Percentiles rank a stretch among this genome's conserved stretches.
Conservation (phyloP, 495 filamentous ascomycete genomes). For the Aspergillus sclerotioniger region DNA sequence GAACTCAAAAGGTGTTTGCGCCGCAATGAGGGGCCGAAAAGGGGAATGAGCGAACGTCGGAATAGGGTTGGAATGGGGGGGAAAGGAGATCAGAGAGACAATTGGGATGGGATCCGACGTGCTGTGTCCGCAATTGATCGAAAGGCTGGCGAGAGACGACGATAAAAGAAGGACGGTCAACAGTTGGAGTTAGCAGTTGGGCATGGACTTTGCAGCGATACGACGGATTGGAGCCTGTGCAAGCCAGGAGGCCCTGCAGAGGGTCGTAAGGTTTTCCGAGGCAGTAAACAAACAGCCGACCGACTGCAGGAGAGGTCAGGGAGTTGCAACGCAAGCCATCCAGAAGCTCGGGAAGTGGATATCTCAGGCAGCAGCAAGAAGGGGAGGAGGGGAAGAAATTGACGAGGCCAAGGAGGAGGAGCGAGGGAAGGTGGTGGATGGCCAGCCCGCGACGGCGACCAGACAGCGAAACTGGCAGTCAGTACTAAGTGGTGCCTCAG, state of each 20-base stretch:
- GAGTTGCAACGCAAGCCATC: constrained; percentile 13
- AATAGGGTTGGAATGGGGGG: constrained; percentile 8
- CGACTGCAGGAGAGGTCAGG: constrained; percentile 15
- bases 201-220: constrained; percentile 12
- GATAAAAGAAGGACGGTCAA: constrained; percentile 13
- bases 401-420: not conserved
- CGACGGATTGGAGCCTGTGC: constrained; percentile 8
- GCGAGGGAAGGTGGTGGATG: constrained; percentile 1
- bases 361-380: constrained; percentile 8
- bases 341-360: constrained; percentile 4
- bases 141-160: constrained; percentile 4
- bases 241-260: constrained; percentile 16
- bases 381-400: constrained; percentile 7
- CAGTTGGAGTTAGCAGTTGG: constrained; percentile 11
- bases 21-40: constrained; percentile 18
- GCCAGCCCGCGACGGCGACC: not conserved
- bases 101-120: not conserved
- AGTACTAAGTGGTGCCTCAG: not conserved
- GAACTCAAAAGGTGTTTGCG: constrained; percentile 1
- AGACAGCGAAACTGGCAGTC: not conserved
- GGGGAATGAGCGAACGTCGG: constrained; percentile 18
- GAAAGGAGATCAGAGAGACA: constrained; percentile 4
- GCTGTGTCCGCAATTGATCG: not conserved
- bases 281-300: constrained; percentile 19
- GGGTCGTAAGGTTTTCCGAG: constrained; percentile 2